These are phyloP conservation scores for Fusarium virguliforme DNA, from an alignment of 2,329 filamentous ascomycete genomes.

Conservation along the genomic window DNA sequence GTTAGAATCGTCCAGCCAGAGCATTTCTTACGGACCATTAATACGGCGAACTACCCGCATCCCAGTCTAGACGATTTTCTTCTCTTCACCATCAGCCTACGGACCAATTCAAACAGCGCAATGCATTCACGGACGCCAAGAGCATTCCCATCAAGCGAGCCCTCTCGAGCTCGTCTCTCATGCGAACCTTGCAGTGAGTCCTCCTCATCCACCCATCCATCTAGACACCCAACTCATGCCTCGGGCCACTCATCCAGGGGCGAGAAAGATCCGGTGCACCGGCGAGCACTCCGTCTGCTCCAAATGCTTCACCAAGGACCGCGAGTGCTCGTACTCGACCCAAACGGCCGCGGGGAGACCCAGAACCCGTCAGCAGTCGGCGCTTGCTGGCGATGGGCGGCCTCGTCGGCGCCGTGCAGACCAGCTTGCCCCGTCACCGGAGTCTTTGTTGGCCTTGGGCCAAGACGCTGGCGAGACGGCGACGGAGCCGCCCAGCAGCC, in stretches of 20 bases:
- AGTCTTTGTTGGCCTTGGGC: background rate
- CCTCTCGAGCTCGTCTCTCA: background rate
- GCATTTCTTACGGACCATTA: constrained; percentile 5
- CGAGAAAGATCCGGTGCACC: background rate
- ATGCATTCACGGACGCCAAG: background rate
- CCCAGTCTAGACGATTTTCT: background rate
- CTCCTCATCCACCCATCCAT: background rate
- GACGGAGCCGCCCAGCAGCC: background rate
- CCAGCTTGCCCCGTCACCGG: background rate
- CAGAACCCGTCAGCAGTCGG: background rate
- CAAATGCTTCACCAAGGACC: background rate
- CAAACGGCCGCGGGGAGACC: background rate
- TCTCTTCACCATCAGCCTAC: background rate
- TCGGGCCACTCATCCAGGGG: background rate
- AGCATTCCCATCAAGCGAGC: background rate
- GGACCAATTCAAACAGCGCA: background rate
- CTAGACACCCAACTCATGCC: background rate
- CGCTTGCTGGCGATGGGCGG: background rate
- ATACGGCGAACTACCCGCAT: background rate
- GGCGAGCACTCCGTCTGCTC: constrained; percentile 6
- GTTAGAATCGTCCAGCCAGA: background rate
- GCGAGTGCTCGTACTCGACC: background rate
- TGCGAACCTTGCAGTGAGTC: background rate
- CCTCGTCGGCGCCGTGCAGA: background rate
- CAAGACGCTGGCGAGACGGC: background rate